A percentile compares a stretch with the other conserved stretches of the same genome.
These are phyloP conservation scores for Moesziomyces aphidis DNA, from an alignment of 1,284 basidiomycete genomes.

Conservation along the genomic window DNA sequence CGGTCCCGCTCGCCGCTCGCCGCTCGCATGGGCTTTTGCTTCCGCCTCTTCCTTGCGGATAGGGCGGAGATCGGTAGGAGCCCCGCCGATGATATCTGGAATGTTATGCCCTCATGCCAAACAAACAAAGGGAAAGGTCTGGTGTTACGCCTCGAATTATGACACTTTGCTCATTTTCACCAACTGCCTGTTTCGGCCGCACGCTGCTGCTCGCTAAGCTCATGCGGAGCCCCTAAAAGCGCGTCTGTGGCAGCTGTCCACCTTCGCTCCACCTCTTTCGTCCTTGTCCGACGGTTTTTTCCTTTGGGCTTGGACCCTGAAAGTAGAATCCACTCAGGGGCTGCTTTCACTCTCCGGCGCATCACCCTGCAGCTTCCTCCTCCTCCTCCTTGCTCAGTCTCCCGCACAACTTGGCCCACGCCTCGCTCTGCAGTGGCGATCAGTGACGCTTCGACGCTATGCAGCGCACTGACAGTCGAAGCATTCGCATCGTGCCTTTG, in stretches of 20 bases:
- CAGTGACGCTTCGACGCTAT: too few species aligned
- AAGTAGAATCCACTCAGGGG: conserved; percentile 19
- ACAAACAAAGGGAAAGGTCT: too few species aligned
- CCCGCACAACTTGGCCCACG: not conserved
- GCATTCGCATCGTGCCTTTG: too few species aligned
- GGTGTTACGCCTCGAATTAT: not conserved
- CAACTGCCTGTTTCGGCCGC: not conserved
- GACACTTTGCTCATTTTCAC: not conserved
- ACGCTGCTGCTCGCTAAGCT: not conserved
- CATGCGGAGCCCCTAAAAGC: conserved; percentile 15
- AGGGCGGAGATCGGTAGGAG: too few species aligned
- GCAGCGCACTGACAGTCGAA: too few species aligned
- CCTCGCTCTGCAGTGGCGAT: not conserved
- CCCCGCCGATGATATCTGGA: too few species aligned
- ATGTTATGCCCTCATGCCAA: not conserved
- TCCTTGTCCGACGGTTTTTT: too few species aligned
- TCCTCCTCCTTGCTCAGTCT: not conserved
- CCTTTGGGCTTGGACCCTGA: conserved; percentile 11
- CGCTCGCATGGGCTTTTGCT: too few species aligned
- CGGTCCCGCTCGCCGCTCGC: too few species aligned
- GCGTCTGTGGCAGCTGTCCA: conserved; percentile 15
- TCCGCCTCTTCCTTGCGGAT: too few species aligned
- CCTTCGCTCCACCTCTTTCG: too few species aligned
- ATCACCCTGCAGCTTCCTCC: conserved; percentile 3
- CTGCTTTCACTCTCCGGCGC: conserved; percentile 8